Evolutionary conservation across 176 grass and related monocot genomes (phyloP).

Genomic region (Areca catechu): DNA sequence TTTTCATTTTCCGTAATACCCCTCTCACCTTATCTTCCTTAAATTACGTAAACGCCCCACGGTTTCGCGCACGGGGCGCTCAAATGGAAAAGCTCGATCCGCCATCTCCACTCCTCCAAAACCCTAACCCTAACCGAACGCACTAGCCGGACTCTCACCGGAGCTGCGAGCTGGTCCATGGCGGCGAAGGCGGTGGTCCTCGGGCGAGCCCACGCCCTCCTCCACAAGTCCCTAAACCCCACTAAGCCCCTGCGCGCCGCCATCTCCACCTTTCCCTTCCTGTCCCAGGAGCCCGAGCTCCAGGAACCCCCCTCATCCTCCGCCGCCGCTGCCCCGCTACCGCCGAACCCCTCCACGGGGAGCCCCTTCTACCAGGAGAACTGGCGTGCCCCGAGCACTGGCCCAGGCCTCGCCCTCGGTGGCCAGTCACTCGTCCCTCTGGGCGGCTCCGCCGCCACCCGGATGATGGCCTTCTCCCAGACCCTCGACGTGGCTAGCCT

Average conservation of each 20-base stretch:
- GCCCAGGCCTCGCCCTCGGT: constrained; percentile 17
- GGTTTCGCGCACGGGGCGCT: no score
- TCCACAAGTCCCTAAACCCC: not conserved
- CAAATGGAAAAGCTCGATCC: constrained; percentile 1
- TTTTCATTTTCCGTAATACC: no score
- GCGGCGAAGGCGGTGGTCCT: constrained; percentile 44
- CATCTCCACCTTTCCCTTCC: constrained; percentile 59
- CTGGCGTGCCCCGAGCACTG: constrained; percentile 58
- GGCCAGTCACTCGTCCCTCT: constrained; percentile 37
- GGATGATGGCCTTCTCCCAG: constrained; percentile 30
- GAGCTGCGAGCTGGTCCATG: constrained; percentile 29
- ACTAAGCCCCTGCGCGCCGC: constrained; percentile 26
- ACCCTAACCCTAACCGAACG: constrained; percentile 39
- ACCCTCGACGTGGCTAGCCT: constrained; percentile 35
- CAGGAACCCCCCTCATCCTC: constrained; percentile 27
- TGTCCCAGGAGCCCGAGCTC: constrained; percentile 60
- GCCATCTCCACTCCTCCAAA: constrained; percentile 13
- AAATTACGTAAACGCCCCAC: no score
- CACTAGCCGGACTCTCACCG: not conserved
- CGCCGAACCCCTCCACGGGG: constrained; percentile 69
- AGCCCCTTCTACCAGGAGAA: constrained; percentile 81
- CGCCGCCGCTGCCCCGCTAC: constrained; percentile 33
- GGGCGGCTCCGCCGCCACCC: not conserved
- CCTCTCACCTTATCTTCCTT: no score
- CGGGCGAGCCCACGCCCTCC: constrained; percentile 33